A percentile compares a stretch with the other conserved stretches of the same genome.
Evolutionary conservation across 73 alveolate genomes (phyloP).

Genomic region (Paramecium caudatum): DNA sequence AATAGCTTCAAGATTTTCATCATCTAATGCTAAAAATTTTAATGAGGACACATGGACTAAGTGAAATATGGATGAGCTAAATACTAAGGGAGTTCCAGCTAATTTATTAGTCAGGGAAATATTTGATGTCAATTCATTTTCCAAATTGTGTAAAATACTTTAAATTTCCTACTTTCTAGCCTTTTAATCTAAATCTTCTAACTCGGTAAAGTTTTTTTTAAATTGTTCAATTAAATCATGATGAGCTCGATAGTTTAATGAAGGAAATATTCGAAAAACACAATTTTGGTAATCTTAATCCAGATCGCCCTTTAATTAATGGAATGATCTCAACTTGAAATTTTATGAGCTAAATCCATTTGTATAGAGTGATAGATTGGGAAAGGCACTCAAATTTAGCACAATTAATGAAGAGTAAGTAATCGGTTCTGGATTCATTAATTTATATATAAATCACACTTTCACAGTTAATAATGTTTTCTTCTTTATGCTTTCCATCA

Average conservation of each 20-base stretch:
- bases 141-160: not conserved
- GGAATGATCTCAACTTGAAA: conserved; percentile 58
- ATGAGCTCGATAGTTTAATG: conserved; percentile 43
- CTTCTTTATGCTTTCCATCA: not conserved
- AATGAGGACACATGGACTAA: conserved; percentile 65
- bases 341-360: conserved; percentile 49
- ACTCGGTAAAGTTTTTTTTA: not conserved
- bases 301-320: conserved; percentile 57
- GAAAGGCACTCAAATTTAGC: conserved; percentile 52
- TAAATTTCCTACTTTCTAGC: conserved; percentile 43
- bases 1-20: conserved; percentile 50
- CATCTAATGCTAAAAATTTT: conserved; percentile 50
- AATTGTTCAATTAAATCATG: not conserved
- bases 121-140: conserved; percentile 60
- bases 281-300: conserved; percentile 43
- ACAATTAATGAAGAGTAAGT: conserved; percentile 54
- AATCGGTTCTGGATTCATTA: conserved; percentile 56
- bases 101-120: conserved; percentile 27
- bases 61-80: conserved; percentile 50
- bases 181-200: not conserved
- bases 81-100: conserved; percentile 62
- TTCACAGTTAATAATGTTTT: conserved; percentile 12
- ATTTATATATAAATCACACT: conserved; percentile 38
- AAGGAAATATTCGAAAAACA: conserved; percentile 45
- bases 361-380: conserved; percentile 49